Evolutionary conservation across 2,329 filamentous ascomycete genomes (phyloP).

Genomic region (Coccinonectria pachysandricola): DNA sequence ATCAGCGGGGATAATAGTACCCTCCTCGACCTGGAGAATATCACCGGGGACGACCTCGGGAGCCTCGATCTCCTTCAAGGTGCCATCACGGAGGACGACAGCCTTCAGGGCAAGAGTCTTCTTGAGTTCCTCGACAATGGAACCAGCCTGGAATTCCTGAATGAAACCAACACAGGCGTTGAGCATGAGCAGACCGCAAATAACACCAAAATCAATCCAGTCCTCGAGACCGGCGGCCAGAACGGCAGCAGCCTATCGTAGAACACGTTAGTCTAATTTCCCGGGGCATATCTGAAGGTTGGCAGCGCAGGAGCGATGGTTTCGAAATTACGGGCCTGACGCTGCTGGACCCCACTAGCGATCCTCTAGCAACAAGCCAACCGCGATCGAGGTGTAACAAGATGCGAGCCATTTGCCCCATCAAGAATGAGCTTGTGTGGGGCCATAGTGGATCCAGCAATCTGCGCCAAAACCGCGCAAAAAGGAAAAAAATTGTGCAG

Average conservation of each 20-base stretch:
- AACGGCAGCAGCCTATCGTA: slow-evolving; percentile 55
- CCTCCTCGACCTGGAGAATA: slow-evolving; percentile 83
- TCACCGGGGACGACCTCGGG: slow-evolving; percentile 81
- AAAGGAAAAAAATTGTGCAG: slow-evolving; percentile 13
- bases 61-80: slow-evolving; percentile 68
- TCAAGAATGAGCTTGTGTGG: slow-evolving; percentile 23
- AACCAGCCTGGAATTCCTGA: slow-evolving; percentile 83
- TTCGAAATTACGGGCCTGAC: slow-evolving; percentile 12
- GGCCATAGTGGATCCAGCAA: slow-evolving; percentile 15
- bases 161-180: slow-evolving; percentile 81
- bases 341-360: slow-evolving; percentile 16
- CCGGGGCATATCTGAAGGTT: neutral
- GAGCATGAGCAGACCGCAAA: slow-evolving; percentile 70
- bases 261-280: slow-evolving; percentile 18
- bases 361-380: slow-evolving; percentile 1
- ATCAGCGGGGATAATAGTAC: slow-evolving; percentile 84
- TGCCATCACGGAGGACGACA: slow-evolving; percentile 70
- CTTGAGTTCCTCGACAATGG: slow-evolving; percentile 83
- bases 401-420: slow-evolving; percentile 1
- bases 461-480: slow-evolving; percentile 20
- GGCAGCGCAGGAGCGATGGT: slow-evolving; percentile 4
- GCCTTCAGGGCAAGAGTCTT: slow-evolving; percentile 84
- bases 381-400: neutral
- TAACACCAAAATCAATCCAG: slow-evolving; percentile 92
- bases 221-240: slow-evolving; percentile 76